Percentiles rank a stretch among this genome's conserved stretches.
Evolutionary conservation across 495 filamentous ascomycete species (phyloP).

Genomic region (Neurospora hispaniola): DNA sequence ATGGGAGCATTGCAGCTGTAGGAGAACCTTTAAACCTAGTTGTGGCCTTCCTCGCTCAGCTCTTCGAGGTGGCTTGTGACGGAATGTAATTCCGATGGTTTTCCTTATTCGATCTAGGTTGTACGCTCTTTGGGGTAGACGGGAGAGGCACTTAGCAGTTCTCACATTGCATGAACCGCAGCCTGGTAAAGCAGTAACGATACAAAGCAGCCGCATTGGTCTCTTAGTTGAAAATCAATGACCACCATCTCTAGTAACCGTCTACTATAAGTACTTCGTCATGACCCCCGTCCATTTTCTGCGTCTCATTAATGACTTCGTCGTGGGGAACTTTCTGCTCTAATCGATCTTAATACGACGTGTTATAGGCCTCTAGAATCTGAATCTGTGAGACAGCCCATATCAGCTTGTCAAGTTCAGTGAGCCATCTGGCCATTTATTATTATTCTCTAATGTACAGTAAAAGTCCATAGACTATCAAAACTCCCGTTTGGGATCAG

Average conservation of each 20-base stretch:
- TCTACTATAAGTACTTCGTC: no score
- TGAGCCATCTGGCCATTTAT: not conserved
- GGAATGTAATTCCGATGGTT: not conserved
- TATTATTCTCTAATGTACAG: not conserved
- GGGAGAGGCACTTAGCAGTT: not conserved
- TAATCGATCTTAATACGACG: not conserved
- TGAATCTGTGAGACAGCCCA: not conserved
- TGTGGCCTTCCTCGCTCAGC: not conserved
- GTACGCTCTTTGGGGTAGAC: not conserved
- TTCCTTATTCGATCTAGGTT: not conserved
- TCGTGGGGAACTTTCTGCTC: not conserved
- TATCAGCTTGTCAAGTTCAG: not conserved
- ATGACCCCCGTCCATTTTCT: not conserved
- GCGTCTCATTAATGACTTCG: not conserved
- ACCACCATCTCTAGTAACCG: no score
- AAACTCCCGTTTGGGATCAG: not conserved
- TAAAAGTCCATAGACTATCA: not conserved
- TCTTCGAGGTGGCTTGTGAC: not conserved
- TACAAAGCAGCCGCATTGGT: not conserved
- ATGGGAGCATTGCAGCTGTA: not conserved
- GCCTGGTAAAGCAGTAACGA: not conserved
- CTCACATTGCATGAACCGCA: not conserved
- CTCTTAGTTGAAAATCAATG: not conserved
- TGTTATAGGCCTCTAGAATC: not conserved
- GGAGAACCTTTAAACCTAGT: not conserved